These are phyloP conservation scores for Botryobasidium botryosum DNA, from an alignment of 768 basidiomycete species.

Conservation along the genomic window DNA sequence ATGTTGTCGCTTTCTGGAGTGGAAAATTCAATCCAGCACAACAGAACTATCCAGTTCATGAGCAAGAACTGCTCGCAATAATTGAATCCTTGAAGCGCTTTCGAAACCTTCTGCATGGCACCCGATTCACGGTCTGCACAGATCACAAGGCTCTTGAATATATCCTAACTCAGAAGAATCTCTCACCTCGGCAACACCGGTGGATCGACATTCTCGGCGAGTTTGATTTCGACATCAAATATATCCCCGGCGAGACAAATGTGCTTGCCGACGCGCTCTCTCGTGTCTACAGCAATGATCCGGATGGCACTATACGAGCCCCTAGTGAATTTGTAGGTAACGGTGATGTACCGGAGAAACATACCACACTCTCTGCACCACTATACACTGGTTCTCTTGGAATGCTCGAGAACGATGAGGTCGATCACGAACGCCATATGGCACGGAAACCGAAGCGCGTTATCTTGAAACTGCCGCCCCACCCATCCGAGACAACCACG, in stretches of 20 bases:
- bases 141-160: slow-evolving; percentile 25
- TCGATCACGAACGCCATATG: too few species aligned
- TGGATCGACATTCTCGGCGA: slow-evolving; percentile 26
- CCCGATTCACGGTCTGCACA: slow-evolving; percentile 18
- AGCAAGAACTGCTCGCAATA: slow-evolving; percentile 26
- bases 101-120: slow-evolving; percentile 14
- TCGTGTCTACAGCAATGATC: slow-evolving; percentile 7
- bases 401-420: too few species aligned
- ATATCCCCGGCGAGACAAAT: too few species aligned
- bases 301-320: not conserved
- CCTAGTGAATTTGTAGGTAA: not conserved
- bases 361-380: not conserved
- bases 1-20: slow-evolving; percentile 3
- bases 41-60: too few species aligned
- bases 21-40: slow-evolving; percentile 3
- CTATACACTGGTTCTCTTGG: too few species aligned
- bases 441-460: too few species aligned
- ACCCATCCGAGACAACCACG: too few species aligned
- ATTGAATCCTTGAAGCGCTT: slow-evolving; percentile 19
- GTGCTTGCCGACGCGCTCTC: slow-evolving; percentile 27
- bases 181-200: slow-evolving; percentile 21
- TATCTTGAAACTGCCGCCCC: too few species aligned
- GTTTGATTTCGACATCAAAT: slow-evolving; percentile 25
- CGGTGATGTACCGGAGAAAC: not conserved
- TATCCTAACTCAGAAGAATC: slow-evolving; percentile 20